Evolutionary conservation across 352 stramenopile genomes (phyloP).

Genomic region (Phytopythium litorale): DNA sequence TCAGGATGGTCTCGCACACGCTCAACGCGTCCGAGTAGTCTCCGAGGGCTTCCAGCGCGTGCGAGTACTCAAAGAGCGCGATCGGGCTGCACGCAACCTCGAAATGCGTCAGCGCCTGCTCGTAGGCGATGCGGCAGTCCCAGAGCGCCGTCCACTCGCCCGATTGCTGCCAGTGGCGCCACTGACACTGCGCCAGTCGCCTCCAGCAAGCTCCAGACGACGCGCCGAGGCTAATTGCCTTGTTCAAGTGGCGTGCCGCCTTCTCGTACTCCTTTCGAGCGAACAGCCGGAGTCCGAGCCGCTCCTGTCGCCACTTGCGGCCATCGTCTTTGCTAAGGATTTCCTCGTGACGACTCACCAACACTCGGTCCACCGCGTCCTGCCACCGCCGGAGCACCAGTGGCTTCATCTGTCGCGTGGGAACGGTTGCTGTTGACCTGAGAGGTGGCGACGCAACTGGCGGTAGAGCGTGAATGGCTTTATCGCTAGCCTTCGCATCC

Average conservation of each 20-base stretch:
- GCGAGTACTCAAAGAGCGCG: slow-evolving; percentile 46
- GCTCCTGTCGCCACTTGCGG: slow-evolving; percentile 62
- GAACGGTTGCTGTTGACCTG: not conserved
- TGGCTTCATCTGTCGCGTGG: not conserved
- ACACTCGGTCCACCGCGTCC: slow-evolving; percentile 33
- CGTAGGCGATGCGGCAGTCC: slow-evolving; percentile 51
- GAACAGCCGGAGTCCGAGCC: slow-evolving; percentile 54
- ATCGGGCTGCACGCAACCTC: slow-evolving; percentile 47
- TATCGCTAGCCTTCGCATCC: not conserved
- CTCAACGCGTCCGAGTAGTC: slow-evolving; percentile 43
- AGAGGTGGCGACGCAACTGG: too few relatives aligned
- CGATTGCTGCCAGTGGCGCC: slow-evolving; percentile 31
- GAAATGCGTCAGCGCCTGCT: slow-evolving; percentile 46
- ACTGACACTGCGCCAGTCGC: slow-evolving; percentile 53
- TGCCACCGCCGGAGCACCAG: slow-evolving; percentile 28
- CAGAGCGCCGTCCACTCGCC: slow-evolving; percentile 62
- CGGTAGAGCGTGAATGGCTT: not conserved
- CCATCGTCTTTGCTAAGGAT: slow-evolving; percentile 54
- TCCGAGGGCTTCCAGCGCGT: slow-evolving; percentile 45
- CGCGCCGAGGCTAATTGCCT: slow-evolving; percentile 45
- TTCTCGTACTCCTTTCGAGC: slow-evolving; percentile 29
- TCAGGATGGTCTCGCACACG: slow-evolving; percentile 41
- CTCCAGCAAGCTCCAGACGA: slow-evolving; percentile 44
- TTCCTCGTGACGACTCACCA: slow-evolving; percentile 55
- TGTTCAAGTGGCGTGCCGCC: slow-evolving; percentile 39